Base-by-base conservation (phyloP, 495 filamentous ascomycete genomes). In the Penicillium ochrochloron region DNA sequence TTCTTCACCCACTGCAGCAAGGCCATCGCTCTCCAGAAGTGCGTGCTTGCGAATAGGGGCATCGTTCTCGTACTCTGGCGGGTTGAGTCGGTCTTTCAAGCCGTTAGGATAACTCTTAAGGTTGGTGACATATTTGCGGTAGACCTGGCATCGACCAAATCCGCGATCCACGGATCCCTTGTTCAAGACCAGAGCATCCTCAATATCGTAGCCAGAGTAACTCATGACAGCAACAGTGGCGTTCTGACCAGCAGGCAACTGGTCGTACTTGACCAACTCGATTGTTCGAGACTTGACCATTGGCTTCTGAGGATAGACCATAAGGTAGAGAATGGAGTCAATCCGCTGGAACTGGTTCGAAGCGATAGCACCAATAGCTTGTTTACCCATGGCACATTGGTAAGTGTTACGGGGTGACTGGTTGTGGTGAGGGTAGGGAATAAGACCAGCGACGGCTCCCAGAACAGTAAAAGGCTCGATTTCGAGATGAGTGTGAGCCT, bases 371-470 rank as follows among this genome's bases (percentile, higher is more conserved):
- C 95, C 95, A 74, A 99, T 97, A 19, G 95, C 95, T 90, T 99
- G 95, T 78, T 99, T 99, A 83, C 95, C 95, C 95, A 99, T 99
- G 77, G 95, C 95, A 76, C 96, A 97, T 80, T 99, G 95, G 72
- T 99, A 99, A 9, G 95, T 99, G 74, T 99, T 99, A 80, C 95
- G 88, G 10, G 95, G 95, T 5, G 95, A 99, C 76, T 99, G 95
- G 76, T 99, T 99, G 82, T 99, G 95, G 78, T 99, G 96, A 12
- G 95, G 95, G 72, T 97, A 99, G 5, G 95, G 95, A 69, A 99
- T 98, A 23, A 99, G 82, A 42, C 95, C 94, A 41, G 95, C 95
- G 37, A 98, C 96, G 29, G 95, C 96, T n/a, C 95, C 95, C 34
- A 99, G 88, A 48, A 98, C 90, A 1, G 96, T 98, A 75, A 97